Base-by-base conservation (phyloP, 495 filamentous ascomycete genomes). In the Tuber microsphaerosporum region DNA sequence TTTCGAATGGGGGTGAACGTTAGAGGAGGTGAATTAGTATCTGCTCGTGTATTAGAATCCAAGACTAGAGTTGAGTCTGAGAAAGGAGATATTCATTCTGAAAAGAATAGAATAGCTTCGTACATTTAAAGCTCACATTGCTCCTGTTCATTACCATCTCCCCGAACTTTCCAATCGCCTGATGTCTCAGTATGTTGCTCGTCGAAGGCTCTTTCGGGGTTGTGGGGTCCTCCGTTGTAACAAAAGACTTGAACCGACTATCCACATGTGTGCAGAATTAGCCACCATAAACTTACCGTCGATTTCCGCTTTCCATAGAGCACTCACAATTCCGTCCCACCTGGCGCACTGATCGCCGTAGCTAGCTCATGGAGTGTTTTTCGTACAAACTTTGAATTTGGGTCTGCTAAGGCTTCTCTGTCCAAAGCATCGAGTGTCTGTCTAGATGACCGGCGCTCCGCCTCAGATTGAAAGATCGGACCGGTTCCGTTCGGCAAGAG, bases 361-460 rank as follows among this genome's bases (percentile, higher is more conserved):
- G 81, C 48, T 71, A 83, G 73, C 68, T 82, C 81, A n/a, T 76
- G 71, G 17, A 82, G 31, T 20, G 74, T 77, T 71, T 77, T 83
- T 65, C 74, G 44, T 56, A 85, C 75, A 34, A 80, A 69, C 75
- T 81, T 75, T 70, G 79, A 75, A 37, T 77, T 61, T 37, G 80
- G 68, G 48, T 78, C 69, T 74, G 75, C 42, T 7, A 75, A 74
- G 51, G 85, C 84, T 75, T 90, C 88, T 71, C 86, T 77, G 80
- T 91, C 89, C 31, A 92, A 82, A 80, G 82, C 75, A 69, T 86
- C 77, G 76, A 88, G 78, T 84, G 84, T 74, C 84, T 84, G 81
- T 83, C 87, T 70, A 77, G 83, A 72, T 83, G 78, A 51, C 79
- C 85, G 75, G 73, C 83, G 84, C 61, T 88, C 86, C 12, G 75